These are phyloP conservation scores for Rubia occidens DNA, from an alignment of 305 asterid species.

Conservation along the genomic window DNA sequence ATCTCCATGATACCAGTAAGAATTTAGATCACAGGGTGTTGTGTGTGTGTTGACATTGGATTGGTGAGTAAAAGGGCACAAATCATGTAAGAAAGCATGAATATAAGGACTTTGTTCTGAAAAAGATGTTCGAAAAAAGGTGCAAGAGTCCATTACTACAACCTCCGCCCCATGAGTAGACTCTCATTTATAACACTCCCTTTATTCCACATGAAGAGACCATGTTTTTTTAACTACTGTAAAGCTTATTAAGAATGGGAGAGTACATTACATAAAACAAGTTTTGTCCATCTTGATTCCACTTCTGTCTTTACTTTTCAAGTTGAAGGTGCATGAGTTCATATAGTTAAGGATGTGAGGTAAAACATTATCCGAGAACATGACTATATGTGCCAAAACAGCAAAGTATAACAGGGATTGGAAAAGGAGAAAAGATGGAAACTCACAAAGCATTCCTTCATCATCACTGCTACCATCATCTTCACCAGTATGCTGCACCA, in stretches of 20 bases:
- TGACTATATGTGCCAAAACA: not conserved
- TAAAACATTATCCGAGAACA: not conserved
- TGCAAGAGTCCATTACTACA: not conserved
- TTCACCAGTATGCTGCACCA: constrained; percentile 45
- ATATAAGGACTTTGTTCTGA: not conserved
- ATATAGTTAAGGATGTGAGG: not conserved
- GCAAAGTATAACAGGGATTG: not conserved
- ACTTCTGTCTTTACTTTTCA: not conserved
- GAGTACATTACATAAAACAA: not conserved
- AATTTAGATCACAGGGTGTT: not conserved
- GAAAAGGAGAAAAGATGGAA: not conserved
- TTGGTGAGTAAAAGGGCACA: not conserved
- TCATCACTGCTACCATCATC: constrained; percentile 69
- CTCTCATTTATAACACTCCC: not conserved
- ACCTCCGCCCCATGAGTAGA: not conserved
- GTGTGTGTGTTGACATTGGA: not conserved
- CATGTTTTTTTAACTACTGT: not conserved
- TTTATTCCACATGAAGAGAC: not conserved
- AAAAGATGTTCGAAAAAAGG: not conserved
- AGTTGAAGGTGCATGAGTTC: not conserved
- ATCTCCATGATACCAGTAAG: not conserved
- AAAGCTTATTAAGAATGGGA: not conserved
- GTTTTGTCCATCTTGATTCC: not conserved
- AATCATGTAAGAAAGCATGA: not conserved
- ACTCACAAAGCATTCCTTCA: constrained; percentile 93